Evolutionary conservation across 2,329 filamentous ascomycete genomes (phyloP).

Genomic region (Apiospora hydei): DNA sequence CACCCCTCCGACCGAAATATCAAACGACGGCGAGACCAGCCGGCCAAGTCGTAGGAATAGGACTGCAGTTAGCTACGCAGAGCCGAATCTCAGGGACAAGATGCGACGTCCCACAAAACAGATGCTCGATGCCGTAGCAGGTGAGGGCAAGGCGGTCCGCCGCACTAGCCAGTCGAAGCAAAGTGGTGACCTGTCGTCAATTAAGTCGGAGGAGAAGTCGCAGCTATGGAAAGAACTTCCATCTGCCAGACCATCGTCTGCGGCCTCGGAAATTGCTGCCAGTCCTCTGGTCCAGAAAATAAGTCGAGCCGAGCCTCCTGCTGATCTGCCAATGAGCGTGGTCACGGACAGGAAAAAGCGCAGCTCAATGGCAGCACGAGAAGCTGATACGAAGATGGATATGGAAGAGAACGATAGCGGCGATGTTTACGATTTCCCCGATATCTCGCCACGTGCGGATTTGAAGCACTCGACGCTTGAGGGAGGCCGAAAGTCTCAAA

Average conservation of each 20-base stretch:
- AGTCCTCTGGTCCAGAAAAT: slow-evolving; percentile 54
- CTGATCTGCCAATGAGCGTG: slow-evolving; percentile 43
- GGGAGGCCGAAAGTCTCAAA: slow-evolving; percentile 34
- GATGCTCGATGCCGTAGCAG: slow-evolving; percentile 75
- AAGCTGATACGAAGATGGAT: slow-evolving; percentile 39
- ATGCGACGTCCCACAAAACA: slow-evolving; percentile 84
- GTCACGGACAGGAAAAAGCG: slow-evolving; percentile 51
- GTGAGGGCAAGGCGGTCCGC: slow-evolving; percentile 63
- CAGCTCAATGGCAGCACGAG: slow-evolving; percentile 40
- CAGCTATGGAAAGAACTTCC: slow-evolving; percentile 43
- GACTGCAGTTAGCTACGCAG: slow-evolving; percentile 78
- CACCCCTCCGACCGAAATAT: slow-evolving; percentile 68
- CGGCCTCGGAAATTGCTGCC: slow-evolving; percentile 37
- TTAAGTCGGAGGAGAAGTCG: slow-evolving; percentile 47
- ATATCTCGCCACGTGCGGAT: slow-evolving; percentile 50
- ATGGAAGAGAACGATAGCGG: slow-evolving; percentile 24
- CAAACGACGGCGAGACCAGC: slow-evolving; percentile 61
- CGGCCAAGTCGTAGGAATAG: slow-evolving; percentile 73
- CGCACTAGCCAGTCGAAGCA: slow-evolving; percentile 47
- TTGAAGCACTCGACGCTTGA: slow-evolving; percentile 30
- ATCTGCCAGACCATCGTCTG: slow-evolving; percentile 5
- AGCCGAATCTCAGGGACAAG: slow-evolving; percentile 82
- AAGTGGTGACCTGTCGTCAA: slow-evolving; percentile 38
- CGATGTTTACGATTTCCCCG: slow-evolving; percentile 64
- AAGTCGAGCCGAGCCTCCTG: slow-evolving; percentile 34